Percentiles rank a stretch among this genome's conserved stretches.
Conservation (phyloP, 2,329 filamentous ascomycete genomes). For the Clonostachys rhizophaga region DNA sequence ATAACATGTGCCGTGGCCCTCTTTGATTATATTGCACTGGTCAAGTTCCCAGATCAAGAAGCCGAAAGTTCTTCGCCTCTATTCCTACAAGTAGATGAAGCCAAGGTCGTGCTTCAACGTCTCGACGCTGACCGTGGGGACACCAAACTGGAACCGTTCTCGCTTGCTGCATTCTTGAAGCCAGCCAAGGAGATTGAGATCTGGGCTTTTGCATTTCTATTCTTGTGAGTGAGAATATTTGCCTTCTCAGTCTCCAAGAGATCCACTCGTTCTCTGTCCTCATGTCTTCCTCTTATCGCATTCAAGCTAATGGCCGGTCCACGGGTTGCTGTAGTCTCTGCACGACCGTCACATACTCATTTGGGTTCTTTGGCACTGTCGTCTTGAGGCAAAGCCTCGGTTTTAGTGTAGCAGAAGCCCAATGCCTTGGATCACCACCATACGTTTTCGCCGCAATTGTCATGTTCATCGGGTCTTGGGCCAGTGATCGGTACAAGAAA, state of each 20-base stretch:
- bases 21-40: conserved; percentile 16
- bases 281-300: too few species aligned
- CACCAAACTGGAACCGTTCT: conserved; percentile 4
- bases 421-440: too few species aligned
- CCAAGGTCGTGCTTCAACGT: conserved; percentile 5
- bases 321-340: too few species aligned
- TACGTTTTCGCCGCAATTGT: too few species aligned
- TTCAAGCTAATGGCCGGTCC: too few species aligned
- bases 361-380: background rate
- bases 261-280: too few species aligned
- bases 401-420: too few species aligned
- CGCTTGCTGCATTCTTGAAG: conserved; percentile 3
- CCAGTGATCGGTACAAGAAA: too few species aligned
- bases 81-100: conserved; percentile 4
- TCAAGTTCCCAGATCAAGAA: conserved; percentile 11
- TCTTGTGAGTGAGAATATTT: background rate
- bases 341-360: background rate
- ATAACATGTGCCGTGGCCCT: conserved; percentile 25
- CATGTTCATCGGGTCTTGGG: too few species aligned
- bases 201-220: conserved; percentile 7
- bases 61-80: background rate
- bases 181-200: conserved; percentile 5
- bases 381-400: background rate
- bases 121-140: conserved; percentile 8
- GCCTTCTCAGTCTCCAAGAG: too few species aligned